These are phyloP conservation scores for Phytophthora hibernalis DNA, from an alignment of 352 stramenopile genomes.

Conservation along the genomic window DNA sequence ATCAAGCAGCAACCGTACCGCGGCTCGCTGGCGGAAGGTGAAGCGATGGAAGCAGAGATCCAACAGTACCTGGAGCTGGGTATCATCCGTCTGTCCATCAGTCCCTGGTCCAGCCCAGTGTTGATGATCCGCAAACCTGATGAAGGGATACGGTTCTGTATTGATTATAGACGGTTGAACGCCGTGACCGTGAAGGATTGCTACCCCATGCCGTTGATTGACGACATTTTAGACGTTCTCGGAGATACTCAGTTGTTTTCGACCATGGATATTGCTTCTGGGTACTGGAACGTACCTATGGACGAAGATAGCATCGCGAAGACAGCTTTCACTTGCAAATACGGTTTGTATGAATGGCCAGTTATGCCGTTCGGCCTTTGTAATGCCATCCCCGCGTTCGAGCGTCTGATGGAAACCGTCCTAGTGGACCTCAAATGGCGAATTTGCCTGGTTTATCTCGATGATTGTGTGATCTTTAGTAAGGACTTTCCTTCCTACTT, in stretches of 20 bases:
- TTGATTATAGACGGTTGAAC: constrained; percentile 20
- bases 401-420: constrained; percentile 12
- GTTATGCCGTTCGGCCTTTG: constrained; percentile 17
- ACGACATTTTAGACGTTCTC: constrained; percentile 21
- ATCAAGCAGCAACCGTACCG: too few species aligned
- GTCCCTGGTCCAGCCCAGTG: constrained; percentile 8
- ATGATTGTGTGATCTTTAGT: constrained; percentile 10
- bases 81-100: constrained; percentile 6
- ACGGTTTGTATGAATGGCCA: constrained; percentile 2
- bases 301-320: too few species aligned
- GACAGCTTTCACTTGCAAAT: not conserved
- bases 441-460: constrained; percentile 1
- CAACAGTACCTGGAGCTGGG: constrained; percentile 11
- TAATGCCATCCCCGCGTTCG: constrained; percentile 1
- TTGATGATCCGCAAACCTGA: constrained; percentile 19
- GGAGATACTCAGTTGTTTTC: constrained; percentile 8
- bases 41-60: constrained; percentile 2
- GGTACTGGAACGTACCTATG: too few species aligned
- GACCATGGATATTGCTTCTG: not conserved
- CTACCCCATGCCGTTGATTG: constrained; percentile 16
- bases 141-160: constrained; percentile 17
- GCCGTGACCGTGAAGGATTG: constrained; percentile 18
- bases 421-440: constrained; percentile 13
- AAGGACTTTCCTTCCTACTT: constrained; percentile 7
- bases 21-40: too few species aligned